phyloP scores from a whole-genome alignment of 768 basidiomycete species.

The Leucogyrophana mollusca region DNA sequence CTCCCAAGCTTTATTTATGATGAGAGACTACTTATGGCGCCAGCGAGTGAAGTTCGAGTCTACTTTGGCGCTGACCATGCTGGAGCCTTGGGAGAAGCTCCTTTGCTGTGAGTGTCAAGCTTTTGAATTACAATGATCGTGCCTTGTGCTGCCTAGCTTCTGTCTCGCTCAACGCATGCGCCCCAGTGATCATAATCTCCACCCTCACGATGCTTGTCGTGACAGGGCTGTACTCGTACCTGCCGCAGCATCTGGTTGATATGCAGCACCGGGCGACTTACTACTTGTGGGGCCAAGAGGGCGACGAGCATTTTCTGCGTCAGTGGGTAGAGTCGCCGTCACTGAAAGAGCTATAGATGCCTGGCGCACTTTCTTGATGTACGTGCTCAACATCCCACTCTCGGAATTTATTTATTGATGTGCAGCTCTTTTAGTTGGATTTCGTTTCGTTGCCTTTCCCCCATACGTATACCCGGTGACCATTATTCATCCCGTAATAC shows the following conservation, averaged over 20 bases:
- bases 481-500: too few species aligned
- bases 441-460: too few species aligned
- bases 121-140: background rate
- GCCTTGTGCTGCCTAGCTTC: background rate
- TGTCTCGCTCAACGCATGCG: background rate
- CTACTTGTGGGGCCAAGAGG: constrained; percentile 62
- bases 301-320: constrained; percentile 30
- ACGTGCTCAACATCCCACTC: too few species aligned
- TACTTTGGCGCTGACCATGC: constrained; percentile 58
- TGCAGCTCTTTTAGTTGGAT: too few species aligned
- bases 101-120: constrained; percentile 47
- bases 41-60: constrained; percentile 42
- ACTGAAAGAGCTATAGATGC: constrained; percentile 26
- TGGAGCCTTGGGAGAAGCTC: constrained; percentile 72
- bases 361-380: too few species aligned
- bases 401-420: too few species aligned
- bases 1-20: constrained; percentile 16
- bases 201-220: constrained; percentile 44
- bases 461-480: too few species aligned
- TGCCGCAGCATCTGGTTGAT: constrained; percentile 56
- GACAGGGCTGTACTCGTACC: constrained; percentile 54
- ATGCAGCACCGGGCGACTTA: constrained; percentile 57
- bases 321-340: constrained; percentile 26
- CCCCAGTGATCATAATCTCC: constrained; percentile 42
- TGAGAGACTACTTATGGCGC: constrained; percentile 29